Evolutionary conservation across 202 grass and related monocot genomes (phyloP).

Genomic region (Brachypodium distachyon): DNA sequence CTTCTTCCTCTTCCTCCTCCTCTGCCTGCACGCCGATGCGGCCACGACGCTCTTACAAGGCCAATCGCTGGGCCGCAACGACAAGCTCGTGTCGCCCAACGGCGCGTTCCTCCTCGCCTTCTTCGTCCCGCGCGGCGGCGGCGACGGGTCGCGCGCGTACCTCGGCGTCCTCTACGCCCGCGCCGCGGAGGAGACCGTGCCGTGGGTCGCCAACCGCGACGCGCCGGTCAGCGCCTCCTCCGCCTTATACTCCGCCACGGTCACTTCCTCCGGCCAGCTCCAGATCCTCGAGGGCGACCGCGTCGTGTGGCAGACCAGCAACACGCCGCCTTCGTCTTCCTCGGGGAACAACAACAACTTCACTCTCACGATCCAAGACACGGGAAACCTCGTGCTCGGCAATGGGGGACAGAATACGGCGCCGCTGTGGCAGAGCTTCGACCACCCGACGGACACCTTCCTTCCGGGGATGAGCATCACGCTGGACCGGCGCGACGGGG

Average conservation of each 20-base stretch:
- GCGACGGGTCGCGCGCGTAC: slow-evolving; percentile 16
- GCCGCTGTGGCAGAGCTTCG: slow-evolving; percentile 57
- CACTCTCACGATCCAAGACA: slow-evolving; percentile 15
- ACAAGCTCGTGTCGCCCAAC: slow-evolving; percentile 28
- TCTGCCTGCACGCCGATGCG: not conserved
- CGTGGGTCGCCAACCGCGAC: slow-evolving; percentile 75
- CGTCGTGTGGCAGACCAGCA: slow-evolving; percentile 35
- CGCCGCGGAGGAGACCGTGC: slow-evolving; percentile 27
- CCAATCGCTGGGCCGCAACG: slow-evolving; percentile 21
- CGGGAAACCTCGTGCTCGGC: slow-evolving; percentile 51
- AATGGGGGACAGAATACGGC: not conserved
- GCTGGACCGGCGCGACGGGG: slow-evolving; percentile 7
- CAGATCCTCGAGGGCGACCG: slow-evolving; percentile 19
- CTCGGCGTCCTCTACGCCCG: slow-evolving; percentile 44
- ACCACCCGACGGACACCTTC: slow-evolving; percentile 68
- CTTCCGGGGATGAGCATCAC: slow-evolving; percentile 60
- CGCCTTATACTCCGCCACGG: slow-evolving; percentile 15
- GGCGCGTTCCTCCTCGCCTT: slow-evolving; percentile 42
- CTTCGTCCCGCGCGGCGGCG: slow-evolving; percentile 25
- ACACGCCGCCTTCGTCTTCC: not conserved
- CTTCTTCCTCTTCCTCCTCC: not conserved
- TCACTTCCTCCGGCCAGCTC: slow-evolving; percentile 39
- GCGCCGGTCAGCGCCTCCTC: slow-evolving; percentile 14
- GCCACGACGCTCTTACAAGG: slow-evolving; percentile 20
- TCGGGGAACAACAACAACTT: not conserved